A percentile compares a stretch with the other conserved stretches of the same genome.
Conservation (phyloP, 805 yeast species). For the Lipomyces yamadae region DNA sequence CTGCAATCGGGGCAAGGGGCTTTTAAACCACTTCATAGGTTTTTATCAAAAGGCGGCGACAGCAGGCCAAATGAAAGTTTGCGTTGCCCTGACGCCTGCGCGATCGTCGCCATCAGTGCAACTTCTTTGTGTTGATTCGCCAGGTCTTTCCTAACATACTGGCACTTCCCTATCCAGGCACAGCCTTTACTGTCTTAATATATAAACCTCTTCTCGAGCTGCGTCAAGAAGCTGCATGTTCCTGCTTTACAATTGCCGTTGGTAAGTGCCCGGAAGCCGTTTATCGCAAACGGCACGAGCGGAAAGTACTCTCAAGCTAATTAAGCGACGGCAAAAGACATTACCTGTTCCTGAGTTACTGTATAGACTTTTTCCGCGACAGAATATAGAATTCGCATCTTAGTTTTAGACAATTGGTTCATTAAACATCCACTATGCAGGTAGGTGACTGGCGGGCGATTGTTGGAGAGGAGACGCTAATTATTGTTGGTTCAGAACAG, state of each 20-base stretch:
- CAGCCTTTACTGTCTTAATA: not conserved
- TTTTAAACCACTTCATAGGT: no score
- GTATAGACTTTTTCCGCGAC: not conserved
- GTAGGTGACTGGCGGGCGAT: not conserved
- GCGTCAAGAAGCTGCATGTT: not conserved
- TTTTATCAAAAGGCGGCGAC: no score
- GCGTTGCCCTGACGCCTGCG: constrained; percentile 1
- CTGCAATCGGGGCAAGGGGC: no score
- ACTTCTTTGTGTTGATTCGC: not conserved
- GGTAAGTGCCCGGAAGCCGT: not conserved
- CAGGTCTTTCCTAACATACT: not conserved
- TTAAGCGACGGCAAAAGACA: not conserved
- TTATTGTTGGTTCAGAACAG: no score
- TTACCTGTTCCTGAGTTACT: not conserved
- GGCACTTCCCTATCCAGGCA: not conserved
- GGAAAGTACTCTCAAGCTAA: not conserved
- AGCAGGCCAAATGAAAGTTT: not conserved
- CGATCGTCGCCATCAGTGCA: not conserved
- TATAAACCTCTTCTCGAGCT: not conserved
- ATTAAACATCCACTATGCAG: not conserved
- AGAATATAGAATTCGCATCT: not conserved
- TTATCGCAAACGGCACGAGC: not conserved
- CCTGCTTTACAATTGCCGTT: not conserved
- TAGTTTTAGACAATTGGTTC: not conserved
- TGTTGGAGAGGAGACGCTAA: not conserved